Evolutionary conservation across 1,139 yeast genomes (phyloP).

Genomic region (Lodderomyces elongisporus): DNA sequence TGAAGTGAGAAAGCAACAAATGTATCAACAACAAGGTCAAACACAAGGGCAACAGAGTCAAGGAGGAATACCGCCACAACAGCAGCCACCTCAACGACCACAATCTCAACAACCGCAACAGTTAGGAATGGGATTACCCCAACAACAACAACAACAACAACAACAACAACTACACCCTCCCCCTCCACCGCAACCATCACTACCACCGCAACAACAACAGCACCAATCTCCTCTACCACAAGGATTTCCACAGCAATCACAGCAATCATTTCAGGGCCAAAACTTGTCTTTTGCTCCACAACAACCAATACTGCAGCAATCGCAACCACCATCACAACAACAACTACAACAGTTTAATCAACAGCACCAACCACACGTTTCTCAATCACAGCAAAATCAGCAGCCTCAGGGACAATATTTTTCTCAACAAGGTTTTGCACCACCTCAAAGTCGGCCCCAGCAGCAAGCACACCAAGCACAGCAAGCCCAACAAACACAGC

Average conservation of each 20-base stretch:
- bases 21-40: constrained; percentile 11
- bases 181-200: constrained; percentile 1
- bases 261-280: too few species aligned
- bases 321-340: constrained; percentile 1
- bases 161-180: constrained; percentile 2
- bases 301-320: constrained; percentile 1
- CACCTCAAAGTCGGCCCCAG: too few species aligned
- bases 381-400: too few species aligned
- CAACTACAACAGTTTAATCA: constrained; percentile 5
- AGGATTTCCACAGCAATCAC: constrained; percentile 2
- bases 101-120: constrained; percentile 2
- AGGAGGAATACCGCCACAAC: constrained; percentile 1
- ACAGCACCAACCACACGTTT: constrained; percentile 3
- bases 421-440: too few species aligned
- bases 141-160: constrained; percentile 1
- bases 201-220: constrained; percentile 4
- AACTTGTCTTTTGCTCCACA: too few species aligned
- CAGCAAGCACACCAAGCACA: too few species aligned
- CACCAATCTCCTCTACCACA: constrained; percentile 4
- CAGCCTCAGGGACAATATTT: too few species aligned
- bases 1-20: constrained; percentile 30
- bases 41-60: constrained; percentile 8
- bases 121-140: constrained; percentile 4
- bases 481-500: too few species aligned
- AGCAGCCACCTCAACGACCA: constrained; percentile 2